Evolutionary conservation across 345 rosid genomes (phyloP).

Genomic region (Gossypium herbaceum): DNA sequence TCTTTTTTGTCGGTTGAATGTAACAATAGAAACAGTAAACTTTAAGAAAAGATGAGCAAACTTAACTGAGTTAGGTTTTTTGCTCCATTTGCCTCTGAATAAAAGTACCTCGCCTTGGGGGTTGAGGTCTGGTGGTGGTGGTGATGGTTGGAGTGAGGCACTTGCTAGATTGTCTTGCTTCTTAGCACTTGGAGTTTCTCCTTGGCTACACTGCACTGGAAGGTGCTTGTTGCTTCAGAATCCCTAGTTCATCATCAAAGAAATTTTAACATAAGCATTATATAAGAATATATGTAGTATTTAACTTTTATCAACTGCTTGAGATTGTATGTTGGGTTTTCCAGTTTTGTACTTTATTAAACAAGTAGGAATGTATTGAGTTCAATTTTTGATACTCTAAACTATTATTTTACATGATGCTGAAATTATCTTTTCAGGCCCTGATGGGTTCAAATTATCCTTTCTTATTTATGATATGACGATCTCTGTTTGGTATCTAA

Average conservation of each 20-base stretch:
- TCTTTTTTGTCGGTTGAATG: not conserved
- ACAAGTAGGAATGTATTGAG: not conserved
- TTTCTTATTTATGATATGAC: not conserved
- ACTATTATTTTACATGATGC: not conserved
- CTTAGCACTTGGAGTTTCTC: not conserved
- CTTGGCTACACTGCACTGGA: not conserved
- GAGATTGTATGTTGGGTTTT: not conserved
- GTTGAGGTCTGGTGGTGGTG: no score
- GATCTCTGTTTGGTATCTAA: not conserved
- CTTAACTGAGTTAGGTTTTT: not conserved
- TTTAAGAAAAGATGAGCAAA: not conserved
- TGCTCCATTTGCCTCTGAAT: not conserved
- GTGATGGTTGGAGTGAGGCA: not conserved
- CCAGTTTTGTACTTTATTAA: not conserved
- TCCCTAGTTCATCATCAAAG: not conserved
- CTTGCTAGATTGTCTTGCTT: not conserved
- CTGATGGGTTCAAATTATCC: constrained; percentile 2
- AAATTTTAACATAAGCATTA: not conserved
- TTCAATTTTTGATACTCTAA: not conserved
- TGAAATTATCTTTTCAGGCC: not conserved
- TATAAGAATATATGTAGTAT: not conserved
- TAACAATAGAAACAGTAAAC: not conserved
- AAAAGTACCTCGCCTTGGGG: not conserved
- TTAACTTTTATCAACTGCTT: not conserved
- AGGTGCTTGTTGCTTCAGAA: not conserved